Evolutionary conservation across 225 moss, liverwort and hornwort genomes (phyloP).

Genomic region (Climacium dendroides): DNA sequence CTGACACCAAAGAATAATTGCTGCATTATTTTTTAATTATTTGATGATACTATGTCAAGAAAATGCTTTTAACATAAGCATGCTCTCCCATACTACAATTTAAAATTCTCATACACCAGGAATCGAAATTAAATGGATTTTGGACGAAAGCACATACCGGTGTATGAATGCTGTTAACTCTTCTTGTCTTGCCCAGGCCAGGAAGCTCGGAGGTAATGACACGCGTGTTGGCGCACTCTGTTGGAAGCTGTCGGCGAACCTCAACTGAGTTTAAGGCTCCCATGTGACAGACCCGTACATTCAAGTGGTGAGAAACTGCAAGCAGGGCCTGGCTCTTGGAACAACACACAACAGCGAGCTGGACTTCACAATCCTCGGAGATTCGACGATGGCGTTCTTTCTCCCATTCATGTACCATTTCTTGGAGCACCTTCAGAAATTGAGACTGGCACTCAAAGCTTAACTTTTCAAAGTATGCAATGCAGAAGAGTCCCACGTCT

Average conservation of each 20-base stretch:
- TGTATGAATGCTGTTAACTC: neutral
- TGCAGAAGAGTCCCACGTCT: slow-evolving; percentile 20
- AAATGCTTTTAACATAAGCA: neutral
- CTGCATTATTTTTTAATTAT: neutral
- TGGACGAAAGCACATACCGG: slow-evolving; percentile 1
- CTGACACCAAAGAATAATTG: neutral
- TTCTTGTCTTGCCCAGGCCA: slow-evolving; percentile 44
- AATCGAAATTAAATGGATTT: neutral
- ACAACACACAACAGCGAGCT: slow-evolving; percentile 37
- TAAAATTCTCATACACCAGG: neutral
- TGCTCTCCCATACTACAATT: neutral
- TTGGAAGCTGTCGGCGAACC: slow-evolving; percentile 27
- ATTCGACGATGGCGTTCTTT: neutral
- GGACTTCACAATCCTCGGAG: slow-evolving; percentile 12
- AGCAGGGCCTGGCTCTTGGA: slow-evolving; percentile 39
- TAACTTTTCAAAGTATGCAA: slow-evolving; percentile 43
- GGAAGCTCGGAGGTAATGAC: slow-evolving; percentile 44
- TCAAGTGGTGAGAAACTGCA: slow-evolving; percentile 30
- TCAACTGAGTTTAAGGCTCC: slow-evolving; percentile 4
- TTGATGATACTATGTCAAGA: neutral
- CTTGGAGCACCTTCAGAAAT: slow-evolving; percentile 30
- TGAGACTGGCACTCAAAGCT: slow-evolving; percentile 35
- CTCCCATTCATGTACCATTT: slow-evolving; percentile 20
- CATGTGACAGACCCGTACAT: slow-evolving; percentile 30
- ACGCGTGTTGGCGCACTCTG: slow-evolving; percentile 18